Conservation (phyloP, 805 yeast genomes). For the Yamadazyma nakazawae region DNA sequence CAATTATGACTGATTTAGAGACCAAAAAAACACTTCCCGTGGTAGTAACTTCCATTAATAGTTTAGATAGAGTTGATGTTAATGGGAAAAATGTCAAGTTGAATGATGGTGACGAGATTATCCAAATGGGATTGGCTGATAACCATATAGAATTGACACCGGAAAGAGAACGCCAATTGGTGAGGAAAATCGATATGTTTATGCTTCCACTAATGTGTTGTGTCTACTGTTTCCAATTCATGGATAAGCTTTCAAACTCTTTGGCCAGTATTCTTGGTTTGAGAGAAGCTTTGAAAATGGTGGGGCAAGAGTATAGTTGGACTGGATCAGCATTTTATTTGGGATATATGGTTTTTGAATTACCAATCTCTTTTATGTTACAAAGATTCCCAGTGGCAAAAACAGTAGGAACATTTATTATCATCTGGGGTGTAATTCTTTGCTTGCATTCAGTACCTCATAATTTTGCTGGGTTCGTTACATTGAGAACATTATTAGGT, state of each 20-base stretch:
- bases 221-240: slow-evolving; percentile 27
- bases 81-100: slow-evolving; percentile 2
- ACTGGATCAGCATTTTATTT: slow-evolving; percentile 42
- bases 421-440: slow-evolving; percentile 63
- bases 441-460: slow-evolving; percentile 50
- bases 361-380: slow-evolving; percentile 43
- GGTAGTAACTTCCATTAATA: slow-evolving; percentile 3
- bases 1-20: neutral
- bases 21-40: slow-evolving; percentile 1
- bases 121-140: slow-evolving; percentile 28
- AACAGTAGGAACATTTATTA: slow-evolving; percentile 43
- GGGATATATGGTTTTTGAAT: slow-evolving; percentile 60
- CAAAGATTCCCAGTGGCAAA: slow-evolving; percentile 60
- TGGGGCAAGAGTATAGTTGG: slow-evolving; percentile 35
- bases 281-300: slow-evolving; percentile 33
- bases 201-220: slow-evolving; percentile 25
- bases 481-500: slow-evolving; percentile 36
- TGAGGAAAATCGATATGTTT: slow-evolving; percentile 22
- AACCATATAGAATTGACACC: slow-evolving; percentile 16
- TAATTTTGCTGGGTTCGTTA: slow-evolving; percentile 38
- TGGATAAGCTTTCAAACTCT: slow-evolving; percentile 38
- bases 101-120: slow-evolving; percentile 38
- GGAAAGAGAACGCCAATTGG: slow-evolving; percentile 15
- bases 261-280: slow-evolving; percentile 41
- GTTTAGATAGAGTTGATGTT: neutral